A percentile compares a stretch with the other conserved stretches of the same genome.
phyloP scores from a whole-genome alignment of 2,329 filamentous ascomycete genomes.

The Ophiosphaerella narmari region DNA sequence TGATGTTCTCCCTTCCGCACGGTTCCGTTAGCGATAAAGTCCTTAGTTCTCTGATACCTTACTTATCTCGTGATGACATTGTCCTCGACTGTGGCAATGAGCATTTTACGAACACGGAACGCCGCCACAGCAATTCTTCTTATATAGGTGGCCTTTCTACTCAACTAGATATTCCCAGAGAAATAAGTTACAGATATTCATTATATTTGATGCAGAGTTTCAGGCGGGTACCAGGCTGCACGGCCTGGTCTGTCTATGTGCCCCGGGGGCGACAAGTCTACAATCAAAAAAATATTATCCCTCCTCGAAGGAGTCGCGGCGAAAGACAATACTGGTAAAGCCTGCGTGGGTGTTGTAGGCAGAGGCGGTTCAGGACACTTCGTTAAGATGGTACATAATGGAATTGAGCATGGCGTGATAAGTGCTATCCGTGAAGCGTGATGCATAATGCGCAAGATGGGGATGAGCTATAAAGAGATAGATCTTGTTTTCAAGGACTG shows the following conservation, averaged over 20 bases:
- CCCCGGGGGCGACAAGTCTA: slow-evolving; percentile 64
- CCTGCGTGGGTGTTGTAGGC: slow-evolving; percentile 66
- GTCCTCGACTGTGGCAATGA: slow-evolving; percentile 73
- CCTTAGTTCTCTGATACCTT: slow-evolving; percentile 52
- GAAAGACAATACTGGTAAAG: slow-evolving; percentile 62
- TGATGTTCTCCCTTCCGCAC: slow-evolving; percentile 60
- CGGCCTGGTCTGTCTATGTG: slow-evolving; percentile 70
- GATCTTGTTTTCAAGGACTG: slow-evolving; percentile 63
- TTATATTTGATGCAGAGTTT: slow-evolving; percentile 71
- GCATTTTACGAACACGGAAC: slow-evolving; percentile 67
- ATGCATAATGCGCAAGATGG: slow-evolving; percentile 64
- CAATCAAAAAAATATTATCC: slow-evolving; percentile 63
- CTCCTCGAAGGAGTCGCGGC: slow-evolving; percentile 65
- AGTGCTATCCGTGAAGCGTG: slow-evolving; percentile 67
- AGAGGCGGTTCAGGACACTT: slow-evolving; percentile 70
- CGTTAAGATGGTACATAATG: slow-evolving; percentile 78
- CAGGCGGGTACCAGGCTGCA: slow-evolving; percentile 71
- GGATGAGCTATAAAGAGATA: slow-evolving; percentile 64
- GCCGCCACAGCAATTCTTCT: slow-evolving; percentile 64
- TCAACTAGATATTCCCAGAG: too few relatives aligned
- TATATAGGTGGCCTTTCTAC: too few relatives aligned
- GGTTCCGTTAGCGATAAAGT: slow-evolving; percentile 54
- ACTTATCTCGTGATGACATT: slow-evolving; percentile 65
- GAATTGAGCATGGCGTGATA: slow-evolving; percentile 75
- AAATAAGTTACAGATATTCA: slow-evolving; percentile 62